These are phyloP conservation scores for Pseudevernia furfuracea DNA, from an alignment of 495 filamentous ascomycete genomes.

Conservation along the genomic window DNA sequence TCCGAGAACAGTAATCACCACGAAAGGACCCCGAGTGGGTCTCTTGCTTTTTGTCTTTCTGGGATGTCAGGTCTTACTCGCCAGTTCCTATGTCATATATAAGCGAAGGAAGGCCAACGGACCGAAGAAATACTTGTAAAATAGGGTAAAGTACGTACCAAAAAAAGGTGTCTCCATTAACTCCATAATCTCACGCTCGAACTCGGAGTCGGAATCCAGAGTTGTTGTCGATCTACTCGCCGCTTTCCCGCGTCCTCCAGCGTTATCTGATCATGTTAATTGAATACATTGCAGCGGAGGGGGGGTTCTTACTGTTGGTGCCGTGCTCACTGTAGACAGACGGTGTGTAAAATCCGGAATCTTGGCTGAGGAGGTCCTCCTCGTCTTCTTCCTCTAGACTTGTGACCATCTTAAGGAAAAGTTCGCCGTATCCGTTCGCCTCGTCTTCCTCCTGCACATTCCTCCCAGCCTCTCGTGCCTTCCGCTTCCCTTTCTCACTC, in stretches of 20 bases:
- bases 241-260: not conserved
- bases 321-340: not conserved
- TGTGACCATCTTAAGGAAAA: not conserved
- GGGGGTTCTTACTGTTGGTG: not conserved
- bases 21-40: constrained; percentile 57
- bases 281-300: not conserved
- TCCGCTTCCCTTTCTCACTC: not conserved
- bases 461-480: not conserved
- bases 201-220: not conserved
- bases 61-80: constrained; percentile 64
- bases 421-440: not conserved
- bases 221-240: not conserved
- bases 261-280: constrained; percentile 1
- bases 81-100: constrained; percentile 65
- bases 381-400: not conserved
- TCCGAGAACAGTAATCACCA: constrained; percentile 44
- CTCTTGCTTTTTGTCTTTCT: constrained; percentile 69
- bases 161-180: not conserved
- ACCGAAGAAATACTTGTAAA: constrained; percentile 89
- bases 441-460: not conserved
- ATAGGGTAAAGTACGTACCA: constrained; percentile 10
- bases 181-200: constrained; percentile 1
- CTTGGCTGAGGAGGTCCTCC: constrained; percentile 1
- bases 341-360: constrained; percentile 1
- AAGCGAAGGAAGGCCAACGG: constrained; percentile 65